These are phyloP conservation scores for Fusarium sp. DNA, from an alignment of 2,329 filamentous ascomycete genomes.

Conservation along the genomic window DNA sequence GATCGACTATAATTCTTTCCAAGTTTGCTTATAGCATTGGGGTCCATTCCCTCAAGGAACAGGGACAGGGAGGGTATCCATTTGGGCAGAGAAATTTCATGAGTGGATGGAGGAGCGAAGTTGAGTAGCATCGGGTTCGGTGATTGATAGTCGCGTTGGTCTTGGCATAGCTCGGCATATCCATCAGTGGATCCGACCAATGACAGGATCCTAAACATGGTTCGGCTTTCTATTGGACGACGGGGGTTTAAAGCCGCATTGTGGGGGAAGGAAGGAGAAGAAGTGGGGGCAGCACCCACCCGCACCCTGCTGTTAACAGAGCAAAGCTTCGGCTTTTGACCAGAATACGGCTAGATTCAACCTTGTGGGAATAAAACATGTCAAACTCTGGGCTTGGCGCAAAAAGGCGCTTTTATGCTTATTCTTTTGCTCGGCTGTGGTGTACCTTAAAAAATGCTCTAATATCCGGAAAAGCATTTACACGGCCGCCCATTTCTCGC, in stretches of 20 bases:
- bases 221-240: background rate
- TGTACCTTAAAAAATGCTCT: background rate
- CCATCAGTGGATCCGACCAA: background rate
- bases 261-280: background rate
- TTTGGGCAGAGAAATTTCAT: background rate
- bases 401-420: slow-evolving; percentile 34
- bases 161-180: background rate
- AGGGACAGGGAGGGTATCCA: background rate
- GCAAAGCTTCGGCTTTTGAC: background rate
- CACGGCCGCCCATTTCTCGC: background rate
- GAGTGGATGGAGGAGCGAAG: background rate
- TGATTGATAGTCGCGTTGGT: background rate
- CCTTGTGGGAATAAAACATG: slow-evolving; percentile 1
- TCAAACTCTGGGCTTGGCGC: background rate
- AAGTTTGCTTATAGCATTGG: background rate
- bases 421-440: slow-evolving; percentile 8
- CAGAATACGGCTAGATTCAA: background rate
- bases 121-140: background rate
- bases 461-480: background rate
- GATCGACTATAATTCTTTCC: background rate
- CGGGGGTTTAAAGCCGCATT: slow-evolving; percentile 1
- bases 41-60: background rate
- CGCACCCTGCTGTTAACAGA: background rate
- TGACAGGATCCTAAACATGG: background rate
- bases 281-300: background rate